These are phyloP conservation scores for Macadamia tetraphylla DNA, from an alignment of 164 flowering plant species.

Conservation along the genomic window DNA sequence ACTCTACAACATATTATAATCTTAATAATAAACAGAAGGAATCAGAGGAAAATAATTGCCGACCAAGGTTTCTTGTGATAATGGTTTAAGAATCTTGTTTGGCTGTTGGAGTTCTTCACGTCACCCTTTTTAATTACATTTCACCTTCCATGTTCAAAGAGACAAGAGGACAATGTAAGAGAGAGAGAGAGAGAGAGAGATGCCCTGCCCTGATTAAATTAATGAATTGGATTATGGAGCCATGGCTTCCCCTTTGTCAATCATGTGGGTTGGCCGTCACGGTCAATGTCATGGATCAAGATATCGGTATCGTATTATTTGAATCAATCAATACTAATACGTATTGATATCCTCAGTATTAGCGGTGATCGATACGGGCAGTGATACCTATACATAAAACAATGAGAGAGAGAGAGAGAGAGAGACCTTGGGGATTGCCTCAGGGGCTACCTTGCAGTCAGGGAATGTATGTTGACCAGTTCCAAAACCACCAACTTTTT, in stretches of 20 bases:
- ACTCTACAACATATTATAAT: too few species aligned
- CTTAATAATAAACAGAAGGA: too few species aligned
- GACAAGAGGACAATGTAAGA: neutral
- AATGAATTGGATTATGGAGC: slow-evolving; percentile 35
- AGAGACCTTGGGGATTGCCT: slow-evolving; percentile 3
- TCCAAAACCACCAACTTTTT: slow-evolving; percentile 20
- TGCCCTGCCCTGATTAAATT: too few species aligned
- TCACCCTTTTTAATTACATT: slow-evolving; percentile 29
- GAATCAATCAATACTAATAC: too few species aligned
- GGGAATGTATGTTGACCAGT: slow-evolving; percentile 38
- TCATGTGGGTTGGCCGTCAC: slow-evolving; percentile 43
- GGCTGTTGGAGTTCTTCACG: slow-evolving; percentile 31
- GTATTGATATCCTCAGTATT: too few species aligned
- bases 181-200: slow-evolving; percentile 3
- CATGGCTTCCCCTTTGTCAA: slow-evolving; percentile 27
- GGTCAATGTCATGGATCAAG: slow-evolving; percentile 24
- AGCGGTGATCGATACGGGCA: too few species aligned
- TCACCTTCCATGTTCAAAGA: slow-evolving; percentile 23
- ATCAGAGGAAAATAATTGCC: slow-evolving; percentile 22
- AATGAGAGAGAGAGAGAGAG: neutral
- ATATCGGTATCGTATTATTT: too few species aligned
- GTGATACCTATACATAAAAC: too few species aligned
- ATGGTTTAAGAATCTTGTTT: slow-evolving; percentile 28
- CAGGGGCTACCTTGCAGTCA: slow-evolving; percentile 13
- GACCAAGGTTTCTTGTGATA: slow-evolving; percentile 59